Evolutionary conservation across 2,329 filamentous ascomycete genomes (phyloP), one percentile per base, ranked within the genome.

Genomic region (Neonectria punicea): DNA sequence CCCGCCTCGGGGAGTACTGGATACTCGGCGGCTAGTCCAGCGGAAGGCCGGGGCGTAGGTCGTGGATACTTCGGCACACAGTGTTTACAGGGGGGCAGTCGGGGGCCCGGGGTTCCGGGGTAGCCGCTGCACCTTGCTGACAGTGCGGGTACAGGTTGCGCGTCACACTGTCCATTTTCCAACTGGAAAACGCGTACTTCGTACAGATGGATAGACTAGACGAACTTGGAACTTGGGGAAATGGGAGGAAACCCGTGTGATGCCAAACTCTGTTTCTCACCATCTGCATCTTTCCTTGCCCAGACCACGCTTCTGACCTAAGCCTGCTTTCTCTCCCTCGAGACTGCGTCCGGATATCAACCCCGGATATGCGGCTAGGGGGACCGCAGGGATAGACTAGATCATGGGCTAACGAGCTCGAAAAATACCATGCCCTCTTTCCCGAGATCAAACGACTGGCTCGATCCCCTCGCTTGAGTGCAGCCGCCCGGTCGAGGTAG

Each of bases 111-210:
- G 50, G 59, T 55, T 41, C 71, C 66, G 71, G 71, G 70, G 70
- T 71, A 72, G 53, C 70, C 64, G 71, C 71, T 72, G 71, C 66
- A 68, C 51, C 47, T 44, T 34, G 30, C 57, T 63, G 49, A 47
- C 58, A 59, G 65, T 62, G 50, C 56, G 51, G 46, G 32, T 9
- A 25, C 1, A 2, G 25, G 6, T 4, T 13, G 8, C 8, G 16
- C 11, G 4, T 16, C 9, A 18, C 30, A 61, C 59, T 61, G 59
- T 53, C 32, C n/a, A 18, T 2, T 18, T 47, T 32, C 6, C 11
- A 9, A 16, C n/a, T 53, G 13, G 50, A 16, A 32, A 28, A 18
- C 25, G 25, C 25, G 25, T 25, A 25, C 49, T 10, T 6, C 36
- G 36, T 39, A 39, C 36, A 5, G 14, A 14, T 14, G 5, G 13